Evolutionary conservation across 148 eudicot genomes (phyloP).

Genomic region (Dysphania ambrosioides): DNA sequence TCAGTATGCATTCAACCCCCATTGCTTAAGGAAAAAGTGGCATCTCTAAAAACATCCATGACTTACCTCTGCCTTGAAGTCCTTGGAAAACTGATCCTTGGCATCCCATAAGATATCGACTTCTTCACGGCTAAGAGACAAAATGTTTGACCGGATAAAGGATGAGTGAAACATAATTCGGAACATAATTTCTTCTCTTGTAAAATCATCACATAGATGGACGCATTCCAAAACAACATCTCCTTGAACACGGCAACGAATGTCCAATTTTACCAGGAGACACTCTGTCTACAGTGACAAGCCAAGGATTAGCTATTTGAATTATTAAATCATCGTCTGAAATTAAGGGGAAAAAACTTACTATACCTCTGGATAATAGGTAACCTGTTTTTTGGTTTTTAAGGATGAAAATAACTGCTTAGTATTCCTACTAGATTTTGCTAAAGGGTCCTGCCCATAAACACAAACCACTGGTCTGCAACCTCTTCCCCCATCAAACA

Average conservation of each 20-base stretch:
- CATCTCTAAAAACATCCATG: constrained; percentile 14
- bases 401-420: constrained; percentile 57
- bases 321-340: constrained; percentile 1
- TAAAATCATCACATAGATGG: constrained; percentile 52
- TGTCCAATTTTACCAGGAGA: constrained; percentile 60
- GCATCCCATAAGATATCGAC: constrained; percentile 74
- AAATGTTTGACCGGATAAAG: constrained; percentile 59
- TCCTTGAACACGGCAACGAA: constrained; percentile 67
- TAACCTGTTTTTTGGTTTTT: constrained; percentile 45
- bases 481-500: constrained; percentile 50
- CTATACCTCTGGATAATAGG: constrained; percentile 56
- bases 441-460: constrained; percentile 61
- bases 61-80: constrained; percentile 72
- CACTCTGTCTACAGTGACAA: constrained; percentile 63
- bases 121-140: constrained; percentile 62
- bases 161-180: constrained; percentile 78
- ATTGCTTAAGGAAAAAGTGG: constrained; percentile 22
- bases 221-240: constrained; percentile 78
- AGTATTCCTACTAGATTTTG: constrained; percentile 47
- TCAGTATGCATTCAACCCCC: constrained; percentile 46
- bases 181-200: constrained; percentile 67
- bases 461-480: constrained; percentile 63
- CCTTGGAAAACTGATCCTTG: constrained; percentile 57
- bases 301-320: constrained; percentile 23
- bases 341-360: background rate